Evolutionary conservation across 2,329 filamentous ascomycete species (phyloP).

Genomic region (Paecilomyces sp.): DNA sequence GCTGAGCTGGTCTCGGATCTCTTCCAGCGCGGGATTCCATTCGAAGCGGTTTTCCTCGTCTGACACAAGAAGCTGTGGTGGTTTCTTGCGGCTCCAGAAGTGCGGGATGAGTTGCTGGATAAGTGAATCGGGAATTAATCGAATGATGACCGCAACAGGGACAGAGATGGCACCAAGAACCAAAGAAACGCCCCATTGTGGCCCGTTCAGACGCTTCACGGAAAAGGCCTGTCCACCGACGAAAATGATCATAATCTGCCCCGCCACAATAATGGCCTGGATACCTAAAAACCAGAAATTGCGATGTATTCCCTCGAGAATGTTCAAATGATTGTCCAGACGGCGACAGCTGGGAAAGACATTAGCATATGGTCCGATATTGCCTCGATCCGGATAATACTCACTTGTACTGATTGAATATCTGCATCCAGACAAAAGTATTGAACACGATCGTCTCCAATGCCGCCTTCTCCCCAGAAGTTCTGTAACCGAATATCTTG

Average conservation of each 20-base stretch:
- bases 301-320: slow-evolving; percentile 35
- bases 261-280: slow-evolving; percentile 58
- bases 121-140: slow-evolving; percentile 53
- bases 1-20: slow-evolving; percentile 56
- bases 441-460: slow-evolving; percentile 36
- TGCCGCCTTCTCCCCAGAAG: slow-evolving; percentile 12
- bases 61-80: slow-evolving; percentile 36
- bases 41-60: slow-evolving; percentile 41
- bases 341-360: slow-evolving; percentile 24
- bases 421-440: slow-evolving; percentile 42
- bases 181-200: slow-evolving; percentile 64
- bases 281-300: slow-evolving; percentile 52
- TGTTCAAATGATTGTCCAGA: slow-evolving; percentile 38
- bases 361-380: background rate
- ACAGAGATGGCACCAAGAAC: slow-evolving; percentile 61
- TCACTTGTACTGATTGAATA: slow-evolving; percentile 45
- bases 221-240: slow-evolving; percentile 63
- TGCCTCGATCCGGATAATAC: background rate
- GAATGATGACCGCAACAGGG: slow-evolving; percentile 56
- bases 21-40: slow-evolving; percentile 56
- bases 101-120: slow-evolving; percentile 37
- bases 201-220: slow-evolving; percentile 52
- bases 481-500: slow-evolving; percentile 23
- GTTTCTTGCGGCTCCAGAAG: slow-evolving; percentile 28
- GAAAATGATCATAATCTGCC: slow-evolving; percentile 66